Evolutionary conservation across 768 basidiomycete genomes (phyloP).

Genomic region (Lentinula aciculospora): DNA sequence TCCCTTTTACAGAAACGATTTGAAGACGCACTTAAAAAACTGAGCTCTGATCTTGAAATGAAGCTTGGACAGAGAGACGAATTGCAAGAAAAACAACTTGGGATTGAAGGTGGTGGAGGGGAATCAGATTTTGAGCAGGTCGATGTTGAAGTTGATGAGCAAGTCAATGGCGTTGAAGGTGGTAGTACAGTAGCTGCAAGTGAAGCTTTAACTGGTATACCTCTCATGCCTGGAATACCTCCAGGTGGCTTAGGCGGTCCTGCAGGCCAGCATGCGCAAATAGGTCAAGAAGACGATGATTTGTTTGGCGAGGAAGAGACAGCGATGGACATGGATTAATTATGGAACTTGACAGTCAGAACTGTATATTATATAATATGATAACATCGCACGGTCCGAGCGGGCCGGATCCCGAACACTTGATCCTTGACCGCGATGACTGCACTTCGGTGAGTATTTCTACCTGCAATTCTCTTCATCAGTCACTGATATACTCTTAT

Average conservation of each 20-base stretch:
- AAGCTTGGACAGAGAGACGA: conserved; percentile 78
- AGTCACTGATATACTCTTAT: not conserved
- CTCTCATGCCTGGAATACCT: no score
- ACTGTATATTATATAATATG: no score
- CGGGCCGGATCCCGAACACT: not conserved
- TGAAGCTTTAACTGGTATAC: no score
- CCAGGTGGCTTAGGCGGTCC: no score
- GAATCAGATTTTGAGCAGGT: conserved; percentile 17
- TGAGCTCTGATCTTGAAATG: conserved; percentile 81
- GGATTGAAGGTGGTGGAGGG: conserved; percentile 37
- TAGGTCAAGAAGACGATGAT: not conserved
- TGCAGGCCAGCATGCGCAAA: not conserved
- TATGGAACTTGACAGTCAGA: no score
- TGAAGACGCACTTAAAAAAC: conserved; percentile 87
- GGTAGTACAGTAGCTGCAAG: no score
- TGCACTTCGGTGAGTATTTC: conserved; percentile 32
- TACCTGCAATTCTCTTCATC: not conserved
- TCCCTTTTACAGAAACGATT: conserved; percentile 67
- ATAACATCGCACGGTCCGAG: not conserved
- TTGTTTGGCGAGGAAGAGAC: not conserved
- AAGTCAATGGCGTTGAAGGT: not conserved
- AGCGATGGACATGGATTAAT: not conserved
- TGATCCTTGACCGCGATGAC: conserved; percentile 18
- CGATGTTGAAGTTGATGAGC: not conserved
- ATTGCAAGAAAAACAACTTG: conserved; percentile 69